Base-by-base conservation (phyloP, 768 basidiomycete species). In the Collybia nuda region DNA sequence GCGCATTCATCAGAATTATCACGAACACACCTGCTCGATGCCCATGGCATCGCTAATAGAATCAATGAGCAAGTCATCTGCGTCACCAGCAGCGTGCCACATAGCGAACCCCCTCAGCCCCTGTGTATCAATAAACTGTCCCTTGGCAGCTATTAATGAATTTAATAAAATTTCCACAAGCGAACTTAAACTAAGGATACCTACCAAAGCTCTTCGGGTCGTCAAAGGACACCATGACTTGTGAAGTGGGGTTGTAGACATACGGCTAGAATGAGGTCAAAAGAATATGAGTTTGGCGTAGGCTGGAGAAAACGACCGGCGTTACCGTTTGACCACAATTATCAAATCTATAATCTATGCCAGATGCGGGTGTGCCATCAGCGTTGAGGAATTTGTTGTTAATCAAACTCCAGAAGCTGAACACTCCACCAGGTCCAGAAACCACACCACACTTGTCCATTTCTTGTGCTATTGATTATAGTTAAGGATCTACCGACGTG, bases 291-390 rank as follows among this genome's bases (percentile, higher is more conserved):
- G n/a, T n/a, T 18, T 22, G 26, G 19, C 17, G 21, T 29, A 3
- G 7, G 29, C 9, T 9, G 42, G 11, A 12, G 39, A 32, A n/a
- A 23, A 44, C 17, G n/a, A 59, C n/a, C 29, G 6, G 3, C 70
- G 82, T 26, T 54, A 90, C 89, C 44, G 89, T 90, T 65, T 89
- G 80, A 53, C 80, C 85, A 72, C 89, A 91, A 2, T 71, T 61
- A 55, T 91, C 87, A 55, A 69, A 88, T 3, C 67, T 52, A 62
- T 83, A 81, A n/a, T 71, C 65, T 42, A 86, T 82, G 5, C 79
- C 80, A 0, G 61, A 51, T 7, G 78, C 77, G 14, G 76, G 65
- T 6, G 67, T 65, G 4, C 85, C 75, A 51, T 76, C 62, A 1
- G 65, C 42, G 32, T 61, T 73, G 50, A 90, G 67, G 71, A 80